Base-by-base conservation (phyloP, 2,329 filamentous ascomycete genomes). In the Paecilomyces formosus region DNA sequence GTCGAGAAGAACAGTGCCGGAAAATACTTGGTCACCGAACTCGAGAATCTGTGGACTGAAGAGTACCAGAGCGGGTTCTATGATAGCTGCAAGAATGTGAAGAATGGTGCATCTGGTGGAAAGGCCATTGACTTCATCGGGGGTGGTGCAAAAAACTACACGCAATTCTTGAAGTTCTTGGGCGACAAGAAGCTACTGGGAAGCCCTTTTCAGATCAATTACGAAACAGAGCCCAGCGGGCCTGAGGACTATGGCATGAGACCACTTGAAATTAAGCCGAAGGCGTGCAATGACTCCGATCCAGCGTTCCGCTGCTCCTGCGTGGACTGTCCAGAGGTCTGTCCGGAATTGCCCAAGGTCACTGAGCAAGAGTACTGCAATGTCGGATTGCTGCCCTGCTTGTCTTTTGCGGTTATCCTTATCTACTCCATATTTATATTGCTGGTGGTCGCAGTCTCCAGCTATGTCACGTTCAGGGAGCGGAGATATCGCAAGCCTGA, bases 121-220 rank as follows among this genome's bases (percentile, higher is more conserved):
- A 92, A 88, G 68, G 94, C 93, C 15, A 99, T 99, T 84, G 88
- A 93, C 66, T 87, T 99, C 66, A 97, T 99, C 61, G 95, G 94
- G 31, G 94, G 94, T 15, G 92, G 93, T 15, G 94, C 94, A 12
- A 93, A 92, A 74, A 90, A 97, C 71, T 95, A 93, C 72, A 85
- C 86, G 0, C 84, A 89, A 50, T 89, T 99, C 65, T 78, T 99
- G 64, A 93, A 92, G 69, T 99, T 97, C 67, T 77, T 99, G 33
- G 94, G 94, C 15, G 88, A 96, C 73, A 93, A 96, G 79, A 95
- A 95, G 73, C 82, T 93, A 22, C 68, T 85, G 31, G 95, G 95
- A 3, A 97, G 93, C 58, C 94, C 94, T 0, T 99, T 99, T 74
- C 94, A 99, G 78, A 97, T 99, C 78, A 95, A 99, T 78, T 99